Evolutionary conservation across 225 moss, liverwort and hornwort species (phyloP).

Genomic region (Straminergon stramineum): DNA sequence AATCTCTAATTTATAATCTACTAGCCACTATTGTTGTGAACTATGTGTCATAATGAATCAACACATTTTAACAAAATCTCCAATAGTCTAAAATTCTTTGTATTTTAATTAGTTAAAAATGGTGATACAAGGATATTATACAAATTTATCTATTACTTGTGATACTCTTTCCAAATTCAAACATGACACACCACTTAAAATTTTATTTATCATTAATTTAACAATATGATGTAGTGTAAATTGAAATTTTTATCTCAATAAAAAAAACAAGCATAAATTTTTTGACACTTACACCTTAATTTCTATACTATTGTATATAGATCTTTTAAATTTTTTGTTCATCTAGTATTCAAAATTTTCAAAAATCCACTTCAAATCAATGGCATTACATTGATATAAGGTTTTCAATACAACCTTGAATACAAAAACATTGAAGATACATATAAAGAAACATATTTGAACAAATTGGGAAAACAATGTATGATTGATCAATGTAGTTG

Average conservation of each 20-base stretch:
- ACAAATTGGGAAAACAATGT: background rate
- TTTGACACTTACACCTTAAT: background rate
- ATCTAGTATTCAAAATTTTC: background rate
- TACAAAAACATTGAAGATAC: background rate
- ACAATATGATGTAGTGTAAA: background rate
- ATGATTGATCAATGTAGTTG: background rate
- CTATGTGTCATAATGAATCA: background rate
- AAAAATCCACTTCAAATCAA: background rate
- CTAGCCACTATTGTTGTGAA: background rate
- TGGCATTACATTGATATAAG: background rate
- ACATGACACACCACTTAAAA: accelerated
- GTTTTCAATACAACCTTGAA: background rate
- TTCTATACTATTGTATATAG: too few species aligned
- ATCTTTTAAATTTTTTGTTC: background rate
- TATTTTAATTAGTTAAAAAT: background rate
- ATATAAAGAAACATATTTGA: too few species aligned
- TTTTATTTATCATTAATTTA: background rate
- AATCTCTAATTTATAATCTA: too few species aligned
- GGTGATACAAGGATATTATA: background rate
- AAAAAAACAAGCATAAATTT: too few species aligned
- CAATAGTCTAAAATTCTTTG: background rate
- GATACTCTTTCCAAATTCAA: background rate
- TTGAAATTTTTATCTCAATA: background rate
- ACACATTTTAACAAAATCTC: background rate
- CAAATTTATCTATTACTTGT: background rate